phyloP scores from a whole-genome alignment of 2,329 filamentous ascomycete genomes.

The Epichloe gansuensis region DNA sequence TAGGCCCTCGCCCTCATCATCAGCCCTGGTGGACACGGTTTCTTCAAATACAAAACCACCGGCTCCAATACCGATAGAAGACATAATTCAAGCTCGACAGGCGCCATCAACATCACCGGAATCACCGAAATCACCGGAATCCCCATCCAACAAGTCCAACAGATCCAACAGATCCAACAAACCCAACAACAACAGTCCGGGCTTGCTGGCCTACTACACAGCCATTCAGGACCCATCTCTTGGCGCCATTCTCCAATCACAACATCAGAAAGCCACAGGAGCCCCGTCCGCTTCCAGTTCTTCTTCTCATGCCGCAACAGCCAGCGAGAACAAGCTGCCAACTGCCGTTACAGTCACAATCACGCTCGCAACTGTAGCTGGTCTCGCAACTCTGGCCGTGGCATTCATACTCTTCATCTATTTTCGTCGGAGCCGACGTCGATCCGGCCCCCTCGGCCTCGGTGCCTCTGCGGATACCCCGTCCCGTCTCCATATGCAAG shows the following conservation, averaged over 20 bases:
- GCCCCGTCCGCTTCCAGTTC: not conserved
- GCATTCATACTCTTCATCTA: not conserved
- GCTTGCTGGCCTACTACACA: not conserved
- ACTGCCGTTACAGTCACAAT: not conserved
- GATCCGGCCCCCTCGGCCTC: not conserved
- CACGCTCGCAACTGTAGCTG: not conserved
- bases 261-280: not conserved
- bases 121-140: not conserved
- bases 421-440: not conserved
- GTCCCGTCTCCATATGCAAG: not conserved
- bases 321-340: not conserved
- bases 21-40: not conserved
- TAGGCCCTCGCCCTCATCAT: not conserved
- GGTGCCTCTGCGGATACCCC: not conserved
- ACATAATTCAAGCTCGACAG: not conserved
- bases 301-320: not conserved
- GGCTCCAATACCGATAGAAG: not conserved
- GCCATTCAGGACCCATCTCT: constrained; percentile 2
- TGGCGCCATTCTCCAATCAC: not conserved
- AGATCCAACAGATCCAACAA: too few relatives aligned
- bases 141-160: not conserved
- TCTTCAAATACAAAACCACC: not conserved
- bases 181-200: too few relatives aligned
- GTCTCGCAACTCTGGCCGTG: not conserved
- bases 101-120: too few relatives aligned